Evolutionary conservation across 202 grass and related monocot species (phyloP).

Genomic region (Cymbopogon flexuosus): DNA sequence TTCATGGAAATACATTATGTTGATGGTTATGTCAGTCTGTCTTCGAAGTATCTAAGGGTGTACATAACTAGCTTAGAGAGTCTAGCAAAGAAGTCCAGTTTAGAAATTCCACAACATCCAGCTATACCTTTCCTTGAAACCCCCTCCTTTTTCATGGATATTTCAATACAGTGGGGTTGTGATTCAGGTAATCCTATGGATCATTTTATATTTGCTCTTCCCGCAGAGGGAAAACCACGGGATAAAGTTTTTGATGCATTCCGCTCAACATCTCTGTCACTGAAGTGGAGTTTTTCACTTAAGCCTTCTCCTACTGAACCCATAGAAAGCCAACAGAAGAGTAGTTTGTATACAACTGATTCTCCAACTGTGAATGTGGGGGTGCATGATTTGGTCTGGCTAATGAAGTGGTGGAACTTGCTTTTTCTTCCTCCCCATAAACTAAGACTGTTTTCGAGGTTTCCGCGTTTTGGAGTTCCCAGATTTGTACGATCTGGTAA

Average conservation of each 20-base stretch:
- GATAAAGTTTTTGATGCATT: conserved; percentile 85
- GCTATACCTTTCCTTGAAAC: conserved; percentile 73
- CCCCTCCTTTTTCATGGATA: conserved; percentile 78
- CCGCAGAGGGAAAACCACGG: conserved; percentile 61
- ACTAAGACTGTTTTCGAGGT: conserved; percentile 87
- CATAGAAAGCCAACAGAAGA: conserved; percentile 36
- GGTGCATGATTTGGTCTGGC: conserved; percentile 83
- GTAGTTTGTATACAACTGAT: conserved; percentile 32
- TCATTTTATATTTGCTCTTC: conserved; percentile 92
- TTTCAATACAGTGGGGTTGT: conserved; percentile 88
- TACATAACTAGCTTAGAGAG: conserved; percentile 78
- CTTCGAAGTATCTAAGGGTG: conserved; percentile 56
- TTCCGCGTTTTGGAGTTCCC: conserved; percentile 91
- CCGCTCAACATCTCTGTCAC: conserved; percentile 92
- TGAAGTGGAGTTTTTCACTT: conserved; percentile 92
- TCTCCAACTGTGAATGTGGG: conserved; percentile 72
- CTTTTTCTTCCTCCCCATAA: conserved; percentile 88
- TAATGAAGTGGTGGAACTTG: conserved; percentile 83
- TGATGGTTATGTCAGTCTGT: conserved; percentile 74
- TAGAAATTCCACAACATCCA: conserved; percentile 58
- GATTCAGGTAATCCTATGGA: conserved; percentile 83
- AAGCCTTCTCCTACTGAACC: conserved; percentile 51
- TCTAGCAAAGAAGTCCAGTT: conserved; percentile 73
- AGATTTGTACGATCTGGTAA: conserved; percentile 87
- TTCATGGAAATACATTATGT: conserved; percentile 83